These are phyloP conservation scores for Grosmannia penicillata DNA, from an alignment of 2,329 filamentous ascomycete genomes.

Conservation along the genomic window DNA sequence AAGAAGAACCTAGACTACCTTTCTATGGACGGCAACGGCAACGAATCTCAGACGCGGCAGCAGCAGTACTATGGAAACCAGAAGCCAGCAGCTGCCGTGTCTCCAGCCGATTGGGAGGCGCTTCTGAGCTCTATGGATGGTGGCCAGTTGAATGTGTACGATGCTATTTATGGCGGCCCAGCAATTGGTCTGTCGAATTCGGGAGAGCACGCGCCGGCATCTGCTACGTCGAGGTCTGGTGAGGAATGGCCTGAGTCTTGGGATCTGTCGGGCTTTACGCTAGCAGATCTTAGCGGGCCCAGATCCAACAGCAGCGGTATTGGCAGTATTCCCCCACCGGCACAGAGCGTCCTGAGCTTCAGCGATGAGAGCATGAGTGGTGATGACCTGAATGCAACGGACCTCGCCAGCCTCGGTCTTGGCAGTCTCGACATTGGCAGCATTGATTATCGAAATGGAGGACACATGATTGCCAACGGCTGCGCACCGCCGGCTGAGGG, in stretches of 20 bases:
- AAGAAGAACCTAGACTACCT: constrained; percentile 45
- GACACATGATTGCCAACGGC: constrained; percentile 6
- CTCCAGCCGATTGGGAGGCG: constrained; percentile 66
- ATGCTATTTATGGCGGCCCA: constrained; percentile 62
- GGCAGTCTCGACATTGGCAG: constrained; percentile 24
- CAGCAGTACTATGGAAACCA: constrained; percentile 18
- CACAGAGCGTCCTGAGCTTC: constrained; percentile 39
- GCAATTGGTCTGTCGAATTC: constrained; percentile 22
- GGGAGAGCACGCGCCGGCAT: constrained; percentile 26
- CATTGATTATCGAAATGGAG: constrained; percentile 20
- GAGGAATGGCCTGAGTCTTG: constrained; percentile 39
- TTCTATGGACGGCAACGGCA: constrained; percentile 15
- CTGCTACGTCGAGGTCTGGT: constrained; percentile 17
- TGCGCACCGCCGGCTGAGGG: constrained; percentile 11
- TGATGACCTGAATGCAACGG: constrained; percentile 32
- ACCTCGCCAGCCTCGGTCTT: constrained; percentile 26
- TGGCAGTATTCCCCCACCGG: constrained; percentile 21
- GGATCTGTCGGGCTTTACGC: constrained; percentile 35
- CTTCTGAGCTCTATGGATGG: constrained; percentile 67
- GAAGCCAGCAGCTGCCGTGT: constrained; percentile 26
- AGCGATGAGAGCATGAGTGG: constrained; percentile 45
- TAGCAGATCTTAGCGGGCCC: constrained; percentile 25
- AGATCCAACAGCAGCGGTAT: constrained; percentile 3
- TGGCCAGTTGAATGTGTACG: constrained; percentile 70
- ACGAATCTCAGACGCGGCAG: constrained; percentile 18